phyloP scores from a whole-genome alignment of 345 rosid genomes.

The Turritis glabra region DNA sequence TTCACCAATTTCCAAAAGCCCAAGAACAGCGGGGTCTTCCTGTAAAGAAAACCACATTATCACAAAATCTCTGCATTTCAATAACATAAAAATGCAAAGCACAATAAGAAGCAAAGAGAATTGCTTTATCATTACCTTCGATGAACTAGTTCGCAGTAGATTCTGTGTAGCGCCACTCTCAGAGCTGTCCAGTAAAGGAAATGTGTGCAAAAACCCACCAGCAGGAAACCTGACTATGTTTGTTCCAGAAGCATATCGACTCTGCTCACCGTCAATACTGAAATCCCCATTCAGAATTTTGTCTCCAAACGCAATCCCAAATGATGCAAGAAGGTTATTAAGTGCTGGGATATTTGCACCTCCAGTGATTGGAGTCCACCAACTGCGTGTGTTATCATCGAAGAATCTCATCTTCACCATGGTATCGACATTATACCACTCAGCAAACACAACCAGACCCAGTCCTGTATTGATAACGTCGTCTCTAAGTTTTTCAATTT shows the following conservation, averaged over 20 bases:
- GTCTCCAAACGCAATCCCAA: slow-evolving; percentile 97
- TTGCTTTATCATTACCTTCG: slow-evolving; percentile 47
- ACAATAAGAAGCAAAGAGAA: neutral
- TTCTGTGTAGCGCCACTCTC: slow-evolving; percentile 97
- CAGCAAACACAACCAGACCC: slow-evolving; percentile 89
- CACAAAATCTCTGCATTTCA: neutral
- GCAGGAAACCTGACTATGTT: slow-evolving; percentile 89
- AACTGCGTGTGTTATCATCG: slow-evolving; percentile 94
- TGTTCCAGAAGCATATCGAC: slow-evolving; percentile 97
- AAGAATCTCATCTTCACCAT: slow-evolving; percentile 99
- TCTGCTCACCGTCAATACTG: slow-evolving; percentile 89
- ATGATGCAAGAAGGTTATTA: slow-evolving; percentile 90
- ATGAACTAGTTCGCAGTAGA: slow-evolving; percentile 60
- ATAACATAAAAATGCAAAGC: slow-evolving; percentile 5
- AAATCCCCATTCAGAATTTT: slow-evolving; percentile 94
- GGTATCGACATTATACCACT: slow-evolving; percentile 97
- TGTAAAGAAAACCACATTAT: slow-evolving; percentile 38
- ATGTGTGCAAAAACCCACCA: slow-evolving; percentile 83
- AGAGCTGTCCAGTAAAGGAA: slow-evolving; percentile 89
- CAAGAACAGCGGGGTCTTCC: slow-evolving; percentile 92
- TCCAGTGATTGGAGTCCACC: slow-evolving; percentile 99
- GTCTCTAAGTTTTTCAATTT: slow-evolving; percentile 80
- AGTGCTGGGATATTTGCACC: slow-evolving; percentile 96
- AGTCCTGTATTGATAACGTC: slow-evolving; percentile 80
- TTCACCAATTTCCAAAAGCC: slow-evolving; percentile 70